phyloP scores from a whole-genome alignment of 805 yeast genomes.

The Kazachstania martiniae region DNA sequence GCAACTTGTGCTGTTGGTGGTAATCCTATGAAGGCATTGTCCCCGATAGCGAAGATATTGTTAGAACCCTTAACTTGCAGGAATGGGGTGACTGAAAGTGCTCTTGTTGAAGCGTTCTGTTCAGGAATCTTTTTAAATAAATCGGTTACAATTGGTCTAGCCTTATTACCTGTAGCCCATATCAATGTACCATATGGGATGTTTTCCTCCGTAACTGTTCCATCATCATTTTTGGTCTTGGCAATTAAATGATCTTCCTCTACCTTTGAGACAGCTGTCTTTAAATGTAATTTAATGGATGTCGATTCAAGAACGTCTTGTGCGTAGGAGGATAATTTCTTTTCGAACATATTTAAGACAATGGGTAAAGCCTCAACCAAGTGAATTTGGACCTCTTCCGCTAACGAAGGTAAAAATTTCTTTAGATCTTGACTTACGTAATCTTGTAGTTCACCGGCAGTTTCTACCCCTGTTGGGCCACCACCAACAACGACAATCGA shows the following conservation, averaged over 20 bases:
- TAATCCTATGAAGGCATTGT: constrained; percentile 77
- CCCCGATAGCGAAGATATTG: constrained; percentile 85
- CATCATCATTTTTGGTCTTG: constrained; percentile 60
- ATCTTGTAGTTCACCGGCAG: constrained; percentile 93
- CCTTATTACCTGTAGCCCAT: constrained; percentile 96
- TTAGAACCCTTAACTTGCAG: constrained; percentile 72
- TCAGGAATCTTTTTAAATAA: constrained; percentile 63
- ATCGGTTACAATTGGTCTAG: constrained; percentile 60
- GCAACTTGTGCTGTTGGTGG: constrained; percentile 98
- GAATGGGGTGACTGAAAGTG: constrained; percentile 69
- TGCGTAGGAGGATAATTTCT: constrained; percentile 34
- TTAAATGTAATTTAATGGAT: constrained; percentile 66
- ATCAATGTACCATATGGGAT: constrained; percentile 88
- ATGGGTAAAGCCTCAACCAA: constrained; percentile 87
- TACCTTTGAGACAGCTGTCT: constrained; percentile 84
- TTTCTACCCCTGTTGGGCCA: constrained; percentile 97
- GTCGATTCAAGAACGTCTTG: constrained; percentile 33
- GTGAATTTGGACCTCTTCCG: constrained; percentile 73
- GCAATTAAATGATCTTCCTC: constrained; percentile 64
- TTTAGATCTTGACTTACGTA: constrained; percentile 83
- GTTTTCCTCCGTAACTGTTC: constrained; percentile 41
- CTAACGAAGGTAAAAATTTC: constrained; percentile 81
- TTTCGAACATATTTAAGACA: constrained; percentile 50
- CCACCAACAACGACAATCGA: constrained; percentile 91
- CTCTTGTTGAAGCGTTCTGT: constrained; percentile 78